Evolutionary conservation across 164 flowering plant genomes (phyloP).

Genomic region (Buxus sempervirens): DNA sequence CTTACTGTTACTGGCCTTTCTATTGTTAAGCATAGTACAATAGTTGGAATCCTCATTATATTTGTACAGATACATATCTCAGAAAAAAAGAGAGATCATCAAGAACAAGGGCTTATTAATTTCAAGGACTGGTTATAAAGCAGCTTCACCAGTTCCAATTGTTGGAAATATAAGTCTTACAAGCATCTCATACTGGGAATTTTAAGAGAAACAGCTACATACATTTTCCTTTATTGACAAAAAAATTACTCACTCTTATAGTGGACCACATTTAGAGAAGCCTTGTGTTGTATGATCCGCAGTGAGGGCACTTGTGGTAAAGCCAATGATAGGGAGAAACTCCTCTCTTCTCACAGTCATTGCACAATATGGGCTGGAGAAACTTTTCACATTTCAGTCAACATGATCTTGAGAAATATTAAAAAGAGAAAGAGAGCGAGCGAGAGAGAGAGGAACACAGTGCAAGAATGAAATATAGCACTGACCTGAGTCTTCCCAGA

Average conservation of each 20-base stretch:
- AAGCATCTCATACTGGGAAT: neutral
- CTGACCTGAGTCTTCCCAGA: conserved; percentile 67
- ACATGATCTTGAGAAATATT: neutral
- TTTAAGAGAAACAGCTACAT: neutral
- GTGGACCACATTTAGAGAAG: conserved; percentile 35
- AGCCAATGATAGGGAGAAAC: conserved; percentile 69
- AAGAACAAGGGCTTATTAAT: too few species aligned
- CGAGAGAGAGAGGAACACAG: too few species aligned
- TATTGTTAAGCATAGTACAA: neutral
- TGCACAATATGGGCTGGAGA: conserved; percentile 72
- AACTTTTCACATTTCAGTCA: neutral
- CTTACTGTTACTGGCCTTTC: neutral
- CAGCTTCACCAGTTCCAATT: neutral
- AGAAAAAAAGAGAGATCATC: neutral
- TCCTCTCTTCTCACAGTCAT: conserved; percentile 88
- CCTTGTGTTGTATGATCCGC: conserved; percentile 86
- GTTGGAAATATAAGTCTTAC: neutral
- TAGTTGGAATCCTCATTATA: neutral
- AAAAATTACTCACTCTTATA: conserved; percentile 2
- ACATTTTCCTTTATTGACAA: neutral
- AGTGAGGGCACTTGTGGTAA: conserved; percentile 72
- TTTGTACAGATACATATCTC: neutral
- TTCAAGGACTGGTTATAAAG: neutral
- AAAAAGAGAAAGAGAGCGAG: too few species aligned
- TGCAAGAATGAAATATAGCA: neutral